Conservation (phyloP, 106 monocot genomes). For the Vanilla planifolia region DNA sequence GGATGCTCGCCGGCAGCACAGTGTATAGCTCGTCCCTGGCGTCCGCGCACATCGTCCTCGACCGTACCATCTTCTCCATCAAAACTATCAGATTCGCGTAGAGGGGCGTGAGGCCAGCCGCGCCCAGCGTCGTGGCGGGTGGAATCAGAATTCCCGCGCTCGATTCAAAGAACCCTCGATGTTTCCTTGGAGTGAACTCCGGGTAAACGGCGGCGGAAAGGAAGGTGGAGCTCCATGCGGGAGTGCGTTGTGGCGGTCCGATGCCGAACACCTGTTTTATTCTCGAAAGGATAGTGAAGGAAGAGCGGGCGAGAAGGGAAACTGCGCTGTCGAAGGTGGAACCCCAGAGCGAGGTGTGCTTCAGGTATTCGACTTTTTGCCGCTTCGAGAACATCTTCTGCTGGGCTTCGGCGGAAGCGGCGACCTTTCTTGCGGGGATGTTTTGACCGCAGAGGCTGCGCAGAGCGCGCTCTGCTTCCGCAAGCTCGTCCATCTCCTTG, state of each 20-base stretch:
- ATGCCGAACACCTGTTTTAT: slow-evolving; percentile 56
- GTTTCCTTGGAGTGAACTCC: slow-evolving; percentile 3
- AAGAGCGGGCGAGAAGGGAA: slow-evolving; percentile 31
- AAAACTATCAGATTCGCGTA: slow-evolving; percentile 50
- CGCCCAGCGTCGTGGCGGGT: slow-evolving; percentile 36
- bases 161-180: neutral
- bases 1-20: slow-evolving; percentile 48
- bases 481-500: slow-evolving; percentile 50
- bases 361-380: slow-evolving; percentile 44
- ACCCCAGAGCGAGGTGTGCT: slow-evolving; percentile 58
- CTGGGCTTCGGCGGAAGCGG: slow-evolving; percentile 26
- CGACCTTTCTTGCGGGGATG: neutral
- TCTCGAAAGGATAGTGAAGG: slow-evolving; percentile 47
- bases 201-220: slow-evolving; percentile 38
- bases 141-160: neutral
- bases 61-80: slow-evolving; percentile 44
- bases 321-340: slow-evolving; percentile 36
- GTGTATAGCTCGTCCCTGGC: slow-evolving; percentile 57
- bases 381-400: slow-evolving; percentile 42
- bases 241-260: neutral
- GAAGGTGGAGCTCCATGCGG: slow-evolving; percentile 18
- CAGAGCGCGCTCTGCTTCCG: slow-evolving; percentile 47
- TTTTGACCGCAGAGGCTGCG: slow-evolving; percentile 19
- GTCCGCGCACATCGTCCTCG: slow-evolving; percentile 34
- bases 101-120: slow-evolving; percentile 41